Base-by-base conservation (phyloP, 2,329 filamentous ascomycete species). In the Phyllosticta citriasiana region DNA sequence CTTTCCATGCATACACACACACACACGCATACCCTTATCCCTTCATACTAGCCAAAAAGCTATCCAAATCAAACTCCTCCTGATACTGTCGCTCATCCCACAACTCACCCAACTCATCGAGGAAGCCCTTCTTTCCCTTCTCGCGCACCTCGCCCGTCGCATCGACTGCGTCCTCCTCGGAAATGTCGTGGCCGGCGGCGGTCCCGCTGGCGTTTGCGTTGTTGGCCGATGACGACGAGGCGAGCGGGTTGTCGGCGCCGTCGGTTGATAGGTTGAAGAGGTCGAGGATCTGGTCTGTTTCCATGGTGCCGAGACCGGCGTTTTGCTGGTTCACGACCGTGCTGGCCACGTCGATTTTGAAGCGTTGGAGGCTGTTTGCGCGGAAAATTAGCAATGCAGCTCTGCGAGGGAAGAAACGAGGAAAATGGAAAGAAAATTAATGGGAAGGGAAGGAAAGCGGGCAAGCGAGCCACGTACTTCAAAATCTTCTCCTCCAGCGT, bases 281-380 rank as follows among this genome's bases (percentile, higher is more conserved):
- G 70, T 99, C 94, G 2, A 99, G 83, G 63, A 99, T 96, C 75
- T 99, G 92, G 70, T 97, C 94, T 50, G 95, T 99, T 74, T 97
- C 93, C 94, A 99, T 99, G 14, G 91, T 95, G 59, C 83, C 88
- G 1, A 99, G 78, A 1, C 94, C 94, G 1, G 94, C 93, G 68
- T 99, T 99, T 77, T 99, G 94, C 76, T 99, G 94, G 73, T 99
- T 99, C 66, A 99, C 95, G 5, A 99, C 94, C 0, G 95, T 99
- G 57, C 89, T 95, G 52, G 94, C 95, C 22, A 99, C 92, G 74
- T 99, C 94, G 70, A 99, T 96, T 81, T 99, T 99, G 86, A 99
- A 99, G 57, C 94, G 88, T 84, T 99, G 94, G 61, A 99, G 86
- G 71, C 89, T 96, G 40, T n/a, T 1, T 14, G 56, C 16, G 22